A percentile compares a stretch with the other conserved stretches of the same genome.
Evolutionary conservation across 2,329 filamentous ascomycete genomes (phyloP).

Genomic region (Talaromyces funiculosus): DNA sequence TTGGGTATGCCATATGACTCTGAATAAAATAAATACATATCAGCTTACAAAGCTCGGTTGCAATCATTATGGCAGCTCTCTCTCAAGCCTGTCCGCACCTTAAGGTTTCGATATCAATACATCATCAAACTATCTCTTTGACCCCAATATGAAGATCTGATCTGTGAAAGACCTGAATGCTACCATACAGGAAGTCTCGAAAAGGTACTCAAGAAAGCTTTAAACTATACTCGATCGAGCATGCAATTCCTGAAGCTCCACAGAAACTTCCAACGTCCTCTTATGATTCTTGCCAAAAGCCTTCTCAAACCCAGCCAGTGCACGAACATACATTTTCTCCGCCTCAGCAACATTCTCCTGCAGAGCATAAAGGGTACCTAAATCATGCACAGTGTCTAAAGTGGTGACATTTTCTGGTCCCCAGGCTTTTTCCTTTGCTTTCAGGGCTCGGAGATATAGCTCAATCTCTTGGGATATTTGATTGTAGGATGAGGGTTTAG

Average conservation of each 20-base stretch:
- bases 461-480: not conserved
- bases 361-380: conserved; percentile 26
- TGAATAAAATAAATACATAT: not conserved
- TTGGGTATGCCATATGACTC: not conserved
- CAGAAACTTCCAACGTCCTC: not conserved
- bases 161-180: no score
- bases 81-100: no score
- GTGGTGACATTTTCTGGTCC: conserved; percentile 13
- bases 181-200: no score
- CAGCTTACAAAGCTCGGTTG: not conserved
- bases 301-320: not conserved
- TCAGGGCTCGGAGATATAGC: not conserved
- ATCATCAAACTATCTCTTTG: no score
- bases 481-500: not conserved
- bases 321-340: not conserved
- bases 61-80: no score
- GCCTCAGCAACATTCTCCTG: conserved; percentile 6
- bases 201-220: no score
- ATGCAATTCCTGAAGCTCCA: not conserved
- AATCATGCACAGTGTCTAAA: conserved; percentile 21
- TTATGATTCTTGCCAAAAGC: not conserved
- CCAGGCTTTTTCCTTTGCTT: not conserved
- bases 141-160: no score
- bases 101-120: no score
- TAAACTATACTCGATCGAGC: not conserved